These are phyloP conservation scores for Pyrenochaeta sp. DNA, from an alignment of 2,329 filamentous ascomycete genomes.

Conservation along the genomic window DNA sequence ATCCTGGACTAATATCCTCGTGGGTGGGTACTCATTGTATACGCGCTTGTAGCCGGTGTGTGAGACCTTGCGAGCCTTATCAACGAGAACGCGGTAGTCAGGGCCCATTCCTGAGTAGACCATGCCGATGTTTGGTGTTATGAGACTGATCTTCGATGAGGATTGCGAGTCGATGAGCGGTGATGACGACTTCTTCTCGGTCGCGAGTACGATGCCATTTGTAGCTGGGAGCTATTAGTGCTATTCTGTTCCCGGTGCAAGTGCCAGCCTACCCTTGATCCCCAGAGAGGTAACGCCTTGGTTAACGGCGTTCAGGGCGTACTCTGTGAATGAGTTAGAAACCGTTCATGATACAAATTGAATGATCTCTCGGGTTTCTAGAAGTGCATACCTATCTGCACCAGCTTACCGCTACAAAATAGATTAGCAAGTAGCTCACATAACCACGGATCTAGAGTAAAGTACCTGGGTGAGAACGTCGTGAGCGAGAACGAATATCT, in stretches of 20 bases:
- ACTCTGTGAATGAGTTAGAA: conserved; percentile 69
- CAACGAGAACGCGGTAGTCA: conserved; percentile 96
- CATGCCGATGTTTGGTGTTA: conserved; percentile 99
- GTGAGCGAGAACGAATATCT: conserved; percentile 99
- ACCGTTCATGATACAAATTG: neutral
- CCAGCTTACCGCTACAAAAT: conserved; percentile 85
- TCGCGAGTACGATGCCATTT: conserved; percentile 98
- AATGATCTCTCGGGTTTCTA: neutral
- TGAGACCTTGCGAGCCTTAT: conserved; percentile 97
- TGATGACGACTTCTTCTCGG: conserved; percentile 99
- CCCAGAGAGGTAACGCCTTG: conserved; percentile 98
- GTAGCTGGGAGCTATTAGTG: conserved; percentile 69
- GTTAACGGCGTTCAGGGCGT: conserved; percentile 98
- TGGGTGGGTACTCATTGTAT: conserved; percentile 99
- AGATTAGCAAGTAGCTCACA: conserved; percentile 56
- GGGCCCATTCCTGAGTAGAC: conserved; percentile 99
- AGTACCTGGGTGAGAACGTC: conserved; percentile 97
- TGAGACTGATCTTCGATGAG: conserved; percentile 94
- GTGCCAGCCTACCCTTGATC: conserved; percentile 79
- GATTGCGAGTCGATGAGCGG: conserved; percentile 95
- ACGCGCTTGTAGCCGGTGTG: conserved; percentile 99
- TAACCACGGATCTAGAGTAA: conserved; percentile 17
- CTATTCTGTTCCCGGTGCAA: neutral
- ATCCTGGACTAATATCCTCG: conserved; percentile 98
- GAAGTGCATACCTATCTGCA: conserved; percentile 83